Conservation (phyloP, 495 filamentous ascomycete species). For the Xylaria castorea region DNA sequence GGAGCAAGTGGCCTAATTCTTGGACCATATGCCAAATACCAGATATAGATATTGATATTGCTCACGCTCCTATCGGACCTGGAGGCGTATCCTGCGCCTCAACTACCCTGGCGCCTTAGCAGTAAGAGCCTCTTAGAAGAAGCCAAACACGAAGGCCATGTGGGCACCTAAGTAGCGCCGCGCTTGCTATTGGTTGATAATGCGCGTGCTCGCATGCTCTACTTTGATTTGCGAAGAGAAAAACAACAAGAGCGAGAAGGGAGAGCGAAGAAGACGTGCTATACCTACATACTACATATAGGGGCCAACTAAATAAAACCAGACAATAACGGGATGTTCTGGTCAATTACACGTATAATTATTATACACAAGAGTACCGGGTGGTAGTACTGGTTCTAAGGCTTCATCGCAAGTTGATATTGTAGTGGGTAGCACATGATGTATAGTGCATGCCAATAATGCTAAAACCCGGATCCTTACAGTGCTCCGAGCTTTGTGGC, state of each 20-base stretch:
- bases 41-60: slow-evolving; percentile 7
- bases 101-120: background rate
- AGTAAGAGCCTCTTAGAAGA: slow-evolving; percentile 22
- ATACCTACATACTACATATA: background rate
- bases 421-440: slow-evolving; percentile 13
- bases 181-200: slow-evolving; percentile 1
- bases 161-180: slow-evolving; percentile 13
- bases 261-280: background rate
- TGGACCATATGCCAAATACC: background rate
- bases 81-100: slow-evolving; percentile 13
- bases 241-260: background rate
- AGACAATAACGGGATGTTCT: background rate
- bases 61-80: slow-evolving; percentile 14
- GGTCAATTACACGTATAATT: background rate
- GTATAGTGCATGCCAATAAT: slow-evolving; percentile 1
- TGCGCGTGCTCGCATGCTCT: slow-evolving; percentile 17
- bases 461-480: slow-evolving; percentile 18
- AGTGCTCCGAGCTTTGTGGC: slow-evolving; percentile 6
- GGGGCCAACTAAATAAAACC: background rate
- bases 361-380: background rate
- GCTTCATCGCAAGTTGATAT: slow-evolving; percentile 1
- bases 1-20: background rate
- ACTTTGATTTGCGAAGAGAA: slow-evolving; percentile 9
- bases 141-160: slow-evolving; percentile 14
- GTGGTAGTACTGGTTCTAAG: background rate